A percentile compares a stretch with the other conserved stretches of the same genome.
phyloP scores from a whole-genome alignment of 2,329 filamentous ascomycete genomes.

The Talaromyces sp. region DNA sequence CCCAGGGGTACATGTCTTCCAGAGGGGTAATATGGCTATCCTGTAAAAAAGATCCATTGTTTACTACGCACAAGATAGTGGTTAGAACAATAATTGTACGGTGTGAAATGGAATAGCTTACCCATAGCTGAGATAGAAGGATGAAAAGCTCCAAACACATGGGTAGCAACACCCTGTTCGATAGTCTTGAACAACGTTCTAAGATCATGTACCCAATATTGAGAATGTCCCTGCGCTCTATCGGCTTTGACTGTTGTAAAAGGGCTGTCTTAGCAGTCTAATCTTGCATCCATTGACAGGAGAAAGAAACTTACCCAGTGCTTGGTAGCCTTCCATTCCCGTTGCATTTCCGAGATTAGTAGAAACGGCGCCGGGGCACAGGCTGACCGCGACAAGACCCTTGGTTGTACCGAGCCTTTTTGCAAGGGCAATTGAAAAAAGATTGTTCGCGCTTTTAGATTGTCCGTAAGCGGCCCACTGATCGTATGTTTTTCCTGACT shows the following conservation, averaged over 20 bases:
- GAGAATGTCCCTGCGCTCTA: background rate
- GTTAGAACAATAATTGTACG: background rate
- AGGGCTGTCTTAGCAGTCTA: background rate
- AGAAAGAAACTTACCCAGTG: background rate
- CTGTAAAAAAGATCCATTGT: background rate
- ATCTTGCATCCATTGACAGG: background rate
- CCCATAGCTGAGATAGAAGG: background rate
- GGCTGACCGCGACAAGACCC: background rate
- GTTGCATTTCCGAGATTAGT: background rate
- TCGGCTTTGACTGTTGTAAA: background rate
- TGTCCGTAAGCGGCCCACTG: background rate
- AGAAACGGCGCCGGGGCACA: background rate
- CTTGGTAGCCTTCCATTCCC: background rate
- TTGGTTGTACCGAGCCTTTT: background rate
- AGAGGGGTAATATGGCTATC: background rate
- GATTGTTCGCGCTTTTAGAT: background rate
- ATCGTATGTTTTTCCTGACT: background rate
- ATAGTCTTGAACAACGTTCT: background rate
- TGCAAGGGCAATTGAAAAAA: background rate
- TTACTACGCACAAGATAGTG: background rate
- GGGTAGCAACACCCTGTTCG: background rate
- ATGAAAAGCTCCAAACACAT: background rate
- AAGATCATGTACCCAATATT: background rate
- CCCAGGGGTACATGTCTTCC: background rate
- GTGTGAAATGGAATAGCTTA: background rate